phyloP scores from a whole-genome alignment of 305 asterid genomes.

The Fraxinus latifolia region DNA sequence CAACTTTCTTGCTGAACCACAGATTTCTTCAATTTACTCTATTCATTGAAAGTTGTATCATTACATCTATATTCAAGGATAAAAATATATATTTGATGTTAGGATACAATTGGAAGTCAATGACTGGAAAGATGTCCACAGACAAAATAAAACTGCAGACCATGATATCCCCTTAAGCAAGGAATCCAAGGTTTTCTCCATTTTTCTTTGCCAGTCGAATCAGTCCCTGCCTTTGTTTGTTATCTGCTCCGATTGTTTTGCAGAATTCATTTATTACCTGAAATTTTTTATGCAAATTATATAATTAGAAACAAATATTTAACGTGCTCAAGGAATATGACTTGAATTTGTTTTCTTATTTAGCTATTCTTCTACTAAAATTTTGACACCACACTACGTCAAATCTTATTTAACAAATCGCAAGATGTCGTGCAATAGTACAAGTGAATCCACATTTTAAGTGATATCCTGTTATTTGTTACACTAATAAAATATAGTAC shows the following conservation, averaged over 20 bases:
- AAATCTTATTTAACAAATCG: not conserved
- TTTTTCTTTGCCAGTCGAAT: slow-evolving; percentile 83
- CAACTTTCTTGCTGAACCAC: not conserved
- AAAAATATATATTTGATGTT: not conserved
- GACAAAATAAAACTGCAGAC: not conserved
- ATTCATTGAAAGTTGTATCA: not conserved
- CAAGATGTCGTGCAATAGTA: not conserved
- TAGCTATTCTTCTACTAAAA: not conserved
- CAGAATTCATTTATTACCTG: slow-evolving; percentile 87
- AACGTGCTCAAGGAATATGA: not conserved
- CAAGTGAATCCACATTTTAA: not conserved
- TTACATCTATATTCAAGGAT: not conserved
- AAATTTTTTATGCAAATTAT: not conserved
- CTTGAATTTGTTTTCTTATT: too few relatives aligned
- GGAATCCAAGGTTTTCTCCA: slow-evolving; percentile 74
- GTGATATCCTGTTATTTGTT: not conserved
- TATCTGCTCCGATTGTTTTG: slow-evolving; percentile 81
- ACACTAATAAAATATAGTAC: not conserved
- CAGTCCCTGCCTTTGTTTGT: slow-evolving; percentile 76
- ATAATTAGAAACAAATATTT: not conserved
- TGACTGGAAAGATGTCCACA: not conserved
- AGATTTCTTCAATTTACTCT: not conserved
- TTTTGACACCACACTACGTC: not conserved
- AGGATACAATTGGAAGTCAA: not conserved
- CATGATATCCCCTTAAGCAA: slow-evolving; percentile 42